Conservation (phyloP, 1,139 yeast genomes). For the Schwanniomyces etchellsii region DNA sequence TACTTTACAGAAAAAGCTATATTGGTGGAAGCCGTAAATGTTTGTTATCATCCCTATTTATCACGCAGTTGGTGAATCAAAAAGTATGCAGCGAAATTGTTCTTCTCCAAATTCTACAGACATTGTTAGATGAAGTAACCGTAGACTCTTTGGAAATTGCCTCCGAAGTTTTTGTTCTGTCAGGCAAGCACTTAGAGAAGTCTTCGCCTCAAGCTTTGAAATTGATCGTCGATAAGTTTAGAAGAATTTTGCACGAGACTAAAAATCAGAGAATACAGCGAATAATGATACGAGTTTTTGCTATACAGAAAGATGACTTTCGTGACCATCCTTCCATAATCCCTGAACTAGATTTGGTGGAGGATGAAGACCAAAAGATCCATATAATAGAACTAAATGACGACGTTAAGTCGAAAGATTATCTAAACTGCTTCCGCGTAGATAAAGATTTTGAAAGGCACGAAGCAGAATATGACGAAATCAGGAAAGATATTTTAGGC, state of each 20-base stretch:
- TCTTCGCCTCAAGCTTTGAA: slow-evolving; percentile 24
- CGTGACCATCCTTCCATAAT: slow-evolving; percentile 34
- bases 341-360: slow-evolving; percentile 53
- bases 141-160: slow-evolving; percentile 33
- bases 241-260: slow-evolving; percentile 57
- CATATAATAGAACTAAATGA: slow-evolving; percentile 55
- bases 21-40: slow-evolving; percentile 39
- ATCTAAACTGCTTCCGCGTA: slow-evolving; percentile 44
- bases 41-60: slow-evolving; percentile 38
- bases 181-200: slow-evolving; percentile 18
- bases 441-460: slow-evolving; percentile 50
- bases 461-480: slow-evolving; percentile 34
- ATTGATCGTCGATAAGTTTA: slow-evolving; percentile 56
- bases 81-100: slow-evolving; percentile 61
- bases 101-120: slow-evolving; percentile 56
- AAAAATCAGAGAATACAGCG: slow-evolving; percentile 37
- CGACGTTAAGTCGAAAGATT: slow-evolving; percentile 37
- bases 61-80: slow-evolving; percentile 63
- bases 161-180: slow-evolving; percentile 17
- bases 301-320: slow-evolving; percentile 45
- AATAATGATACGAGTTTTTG: slow-evolving; percentile 49
- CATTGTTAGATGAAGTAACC: slow-evolving; percentile 50
- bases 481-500: slow-evolving; percentile 15
- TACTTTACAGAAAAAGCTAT: slow-evolving; percentile 56
- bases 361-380: slow-evolving; percentile 55